These are phyloP conservation scores for Trichodelitschia bisporula DNA, from an alignment of 495 filamentous ascomycete genomes.

Conservation along the genomic window DNA sequence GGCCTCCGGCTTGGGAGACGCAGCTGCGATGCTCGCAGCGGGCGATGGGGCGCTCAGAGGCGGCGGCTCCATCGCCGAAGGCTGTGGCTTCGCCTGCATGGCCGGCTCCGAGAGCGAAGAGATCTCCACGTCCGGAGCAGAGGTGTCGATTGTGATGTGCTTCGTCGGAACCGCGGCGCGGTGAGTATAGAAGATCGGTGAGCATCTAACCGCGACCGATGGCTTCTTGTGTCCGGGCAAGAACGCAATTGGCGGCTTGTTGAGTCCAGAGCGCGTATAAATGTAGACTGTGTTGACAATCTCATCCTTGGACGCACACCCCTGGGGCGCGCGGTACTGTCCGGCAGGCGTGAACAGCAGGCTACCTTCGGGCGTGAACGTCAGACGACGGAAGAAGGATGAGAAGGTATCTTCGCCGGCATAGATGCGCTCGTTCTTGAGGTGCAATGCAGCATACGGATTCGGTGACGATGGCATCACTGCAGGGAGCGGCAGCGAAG, in stretches of 20 bases:
- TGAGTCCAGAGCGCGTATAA: constrained; percentile 88
- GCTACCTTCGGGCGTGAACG: constrained; percentile 89
- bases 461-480: constrained; percentile 88
- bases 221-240: constrained; percentile 96
- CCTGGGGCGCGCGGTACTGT: constrained; percentile 68
- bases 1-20: background rate
- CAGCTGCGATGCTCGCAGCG: constrained; percentile 15
- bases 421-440: constrained; percentile 74
- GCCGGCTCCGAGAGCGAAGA: constrained; percentile 62
- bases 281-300: constrained; percentile 95
- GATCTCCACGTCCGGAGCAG: constrained; percentile 64
- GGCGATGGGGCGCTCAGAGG: constrained; percentile 27
- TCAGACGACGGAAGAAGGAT: constrained; percentile 85
- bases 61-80: constrained; percentile 51
- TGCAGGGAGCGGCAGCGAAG: constrained; percentile 79
- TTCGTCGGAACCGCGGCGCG: constrained; percentile 41
- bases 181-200: constrained; percentile 65
- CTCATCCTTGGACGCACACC: constrained; percentile 37
- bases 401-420: constrained; percentile 95
- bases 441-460: constrained; percentile 38
- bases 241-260: constrained; percentile 93
- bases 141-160: constrained; percentile 84
- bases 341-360: constrained; percentile 88
- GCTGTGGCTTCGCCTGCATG: constrained; percentile 31
- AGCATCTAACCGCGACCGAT: constrained; percentile 87